These are phyloP conservation scores for Syzygium aromaticum DNA, from an alignment of 345 rosid genomes.

Conservation along the genomic window DNA sequence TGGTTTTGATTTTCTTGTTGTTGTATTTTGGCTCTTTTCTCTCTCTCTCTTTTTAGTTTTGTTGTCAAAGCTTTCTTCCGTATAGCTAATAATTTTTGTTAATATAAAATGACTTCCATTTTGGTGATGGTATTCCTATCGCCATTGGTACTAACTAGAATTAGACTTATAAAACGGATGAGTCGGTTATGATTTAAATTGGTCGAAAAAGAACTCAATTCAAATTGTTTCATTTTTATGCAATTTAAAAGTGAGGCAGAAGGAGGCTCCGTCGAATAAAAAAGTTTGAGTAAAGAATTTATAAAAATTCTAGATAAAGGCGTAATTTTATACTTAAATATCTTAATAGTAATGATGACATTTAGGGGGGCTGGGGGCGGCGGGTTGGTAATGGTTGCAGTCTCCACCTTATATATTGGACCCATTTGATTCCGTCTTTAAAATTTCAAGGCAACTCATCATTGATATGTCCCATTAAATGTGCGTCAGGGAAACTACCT, in stretches of 20 bases:
- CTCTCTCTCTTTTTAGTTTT: rapidly evolving
- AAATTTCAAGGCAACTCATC: neutral
- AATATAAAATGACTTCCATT: neutral
- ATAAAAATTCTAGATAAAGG: too few relatives aligned
- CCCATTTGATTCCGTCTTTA: neutral
- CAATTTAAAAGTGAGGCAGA: too few relatives aligned
- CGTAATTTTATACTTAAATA: too few relatives aligned
- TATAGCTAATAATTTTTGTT: neutral
- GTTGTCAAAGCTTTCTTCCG: neutral
- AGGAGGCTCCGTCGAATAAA: too few relatives aligned
- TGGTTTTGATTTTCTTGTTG: neutral
- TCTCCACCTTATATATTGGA: neutral
- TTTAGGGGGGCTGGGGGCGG: too few relatives aligned
- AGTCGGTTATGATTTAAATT: rapidly evolving
- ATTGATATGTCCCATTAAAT: neutral
- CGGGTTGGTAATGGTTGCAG: too few relatives aligned
- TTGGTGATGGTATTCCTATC: neutral
- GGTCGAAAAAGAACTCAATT: rapidly evolving
- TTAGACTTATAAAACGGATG: neutral
- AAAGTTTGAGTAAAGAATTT: too few relatives aligned
- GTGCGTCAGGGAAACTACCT: neutral
- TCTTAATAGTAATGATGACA: too few relatives aligned
- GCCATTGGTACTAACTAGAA: neutral
- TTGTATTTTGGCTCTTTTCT: neutral
- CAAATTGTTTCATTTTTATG: rapidly evolving